phyloP scores from a whole-genome alignment of 495 filamentous ascomycete genomes.

The Aspergillus affinis region DNA sequence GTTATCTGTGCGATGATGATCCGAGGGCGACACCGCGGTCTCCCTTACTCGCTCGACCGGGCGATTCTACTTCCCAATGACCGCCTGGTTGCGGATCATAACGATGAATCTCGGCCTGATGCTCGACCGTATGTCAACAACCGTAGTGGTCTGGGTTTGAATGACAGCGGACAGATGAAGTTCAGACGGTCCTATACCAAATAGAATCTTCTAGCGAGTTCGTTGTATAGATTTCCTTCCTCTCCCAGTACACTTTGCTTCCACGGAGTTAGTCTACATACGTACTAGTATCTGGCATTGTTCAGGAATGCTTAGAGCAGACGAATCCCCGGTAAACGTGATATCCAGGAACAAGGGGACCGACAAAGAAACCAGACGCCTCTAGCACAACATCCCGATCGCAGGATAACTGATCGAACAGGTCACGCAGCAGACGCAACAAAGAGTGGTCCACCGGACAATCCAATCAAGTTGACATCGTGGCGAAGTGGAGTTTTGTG shows the following conservation, averaged over 20 bases:
- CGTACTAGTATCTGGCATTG: no score
- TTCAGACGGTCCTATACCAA: slow-evolving; percentile 15
- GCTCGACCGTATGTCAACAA: background rate
- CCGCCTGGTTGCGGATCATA: slow-evolving; percentile 35
- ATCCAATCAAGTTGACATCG: background rate
- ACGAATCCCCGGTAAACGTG: no score
- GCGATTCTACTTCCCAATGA: slow-evolving; percentile 79
- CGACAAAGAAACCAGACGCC: no score
- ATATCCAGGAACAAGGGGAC: no score
- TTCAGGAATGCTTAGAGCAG: no score
- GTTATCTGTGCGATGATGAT: slow-evolving; percentile 88
- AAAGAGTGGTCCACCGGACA: background rate
- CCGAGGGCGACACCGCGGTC: slow-evolving; percentile 81
- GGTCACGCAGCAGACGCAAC: background rate
- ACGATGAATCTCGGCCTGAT: slow-evolving; percentile 1
- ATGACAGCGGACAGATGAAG: slow-evolving; percentile 8
- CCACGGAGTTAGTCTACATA: no score
- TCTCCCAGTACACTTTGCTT: no score
- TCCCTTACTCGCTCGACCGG: slow-evolving; percentile 86
- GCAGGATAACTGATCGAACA: background rate
- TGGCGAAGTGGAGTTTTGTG: slow-evolving; percentile 2
- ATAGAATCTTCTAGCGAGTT: background rate
- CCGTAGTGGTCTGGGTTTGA: slow-evolving; percentile 7
- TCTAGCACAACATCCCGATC: background rate
- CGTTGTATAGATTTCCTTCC: background rate